A percentile compares a stretch with the other conserved stretches of the same genome.
phyloP scores from a whole-genome alignment of 2,329 filamentous ascomycete species.

The Dactylellina parvicollis region DNA sequence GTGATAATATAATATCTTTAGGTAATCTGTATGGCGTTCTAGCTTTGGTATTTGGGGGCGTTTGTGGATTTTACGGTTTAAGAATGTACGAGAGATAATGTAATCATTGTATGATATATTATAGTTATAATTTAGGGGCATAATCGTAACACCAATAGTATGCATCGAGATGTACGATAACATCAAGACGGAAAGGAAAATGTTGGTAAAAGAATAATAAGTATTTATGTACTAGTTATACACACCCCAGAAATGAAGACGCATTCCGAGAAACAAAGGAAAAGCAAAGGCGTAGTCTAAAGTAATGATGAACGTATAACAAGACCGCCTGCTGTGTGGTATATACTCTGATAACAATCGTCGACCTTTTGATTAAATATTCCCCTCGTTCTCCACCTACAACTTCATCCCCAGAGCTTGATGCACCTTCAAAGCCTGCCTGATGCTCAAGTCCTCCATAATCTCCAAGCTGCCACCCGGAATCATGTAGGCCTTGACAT shows the following conservation, averaged over 20 bases:
- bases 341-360: slow-evolving; percentile 20
- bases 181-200: neutral
- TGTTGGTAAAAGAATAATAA: neutral
- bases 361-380: neutral
- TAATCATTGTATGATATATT: neutral
- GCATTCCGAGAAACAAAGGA: slow-evolving; percentile 4
- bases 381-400: slow-evolving; percentile 63
- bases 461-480: slow-evolving; percentile 97
- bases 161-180: too few species aligned
- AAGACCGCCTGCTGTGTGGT: neutral
- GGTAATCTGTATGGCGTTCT: neutral
- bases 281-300: slow-evolving; percentile 1
- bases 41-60: neutral
- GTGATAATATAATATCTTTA: neutral
- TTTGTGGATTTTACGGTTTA: neutral
- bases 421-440: slow-evolving; percentile 87
- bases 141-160: neutral
- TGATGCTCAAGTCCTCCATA: slow-evolving; percentile 95
- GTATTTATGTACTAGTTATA: slow-evolving; percentile 30
- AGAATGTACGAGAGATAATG: neutral
- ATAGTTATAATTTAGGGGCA: neutral
- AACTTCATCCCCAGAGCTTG: slow-evolving; percentile 96
- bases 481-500: slow-evolving; percentile 95
- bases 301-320: neutral
- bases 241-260: slow-evolving; percentile 22